A percentile compares a stretch with the other conserved stretches of the same genome.
These are phyloP conservation scores for Zymoseptoria passerinii DNA, from an alignment of 2,329 filamentous ascomycete genomes.

Conservation along the genomic window DNA sequence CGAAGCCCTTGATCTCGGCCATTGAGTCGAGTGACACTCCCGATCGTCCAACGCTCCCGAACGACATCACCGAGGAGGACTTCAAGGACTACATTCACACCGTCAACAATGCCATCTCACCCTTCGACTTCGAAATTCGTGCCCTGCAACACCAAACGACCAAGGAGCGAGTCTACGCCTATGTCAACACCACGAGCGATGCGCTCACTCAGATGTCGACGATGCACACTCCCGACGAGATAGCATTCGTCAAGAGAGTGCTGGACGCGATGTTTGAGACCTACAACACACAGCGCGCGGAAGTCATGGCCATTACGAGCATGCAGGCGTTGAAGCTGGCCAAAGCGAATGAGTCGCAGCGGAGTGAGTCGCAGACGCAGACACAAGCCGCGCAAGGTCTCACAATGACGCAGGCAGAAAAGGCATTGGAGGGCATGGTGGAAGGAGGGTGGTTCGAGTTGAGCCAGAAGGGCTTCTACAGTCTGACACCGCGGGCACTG, in stretches of 20 bases:
- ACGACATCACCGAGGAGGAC: constrained; percentile 59
- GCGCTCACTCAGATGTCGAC: constrained; percentile 80
- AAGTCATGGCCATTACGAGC: constrained; percentile 72
- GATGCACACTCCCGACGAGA: constrained; percentile 69
- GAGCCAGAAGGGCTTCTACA: constrained; percentile 63
- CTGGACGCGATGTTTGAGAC: constrained; percentile 89
- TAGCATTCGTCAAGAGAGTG: constrained; percentile 78
- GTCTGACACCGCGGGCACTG: constrained; percentile 65
- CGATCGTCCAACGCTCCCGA: constrained; percentile 43
- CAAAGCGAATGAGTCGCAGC: constrained; percentile 32
- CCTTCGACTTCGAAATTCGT: constrained; percentile 83
- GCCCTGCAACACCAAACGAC: constrained; percentile 58
- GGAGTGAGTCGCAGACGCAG: constrained; percentile 26
- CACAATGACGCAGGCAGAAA: constrained; percentile 70
- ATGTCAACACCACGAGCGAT: constrained; percentile 85
- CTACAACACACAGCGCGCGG: constrained; percentile 69
- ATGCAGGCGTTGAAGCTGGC: constrained; percentile 69
- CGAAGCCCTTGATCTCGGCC: constrained; percentile 63
- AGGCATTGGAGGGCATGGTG: constrained; percentile 59
- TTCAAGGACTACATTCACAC: constrained; percentile 61
- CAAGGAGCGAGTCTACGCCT: constrained; percentile 61
- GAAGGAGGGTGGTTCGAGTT: constrained; percentile 79
- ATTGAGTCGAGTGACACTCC: constrained; percentile 56
- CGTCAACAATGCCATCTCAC: constrained; percentile 63
- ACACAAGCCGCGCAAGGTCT: constrained; percentile 34